A percentile compares a stretch with the other conserved stretches of the same genome.
These are phyloP conservation scores for Corchorus capsularis DNA, from an alignment of 345 rosid genomes.

Conservation along the genomic window DNA sequence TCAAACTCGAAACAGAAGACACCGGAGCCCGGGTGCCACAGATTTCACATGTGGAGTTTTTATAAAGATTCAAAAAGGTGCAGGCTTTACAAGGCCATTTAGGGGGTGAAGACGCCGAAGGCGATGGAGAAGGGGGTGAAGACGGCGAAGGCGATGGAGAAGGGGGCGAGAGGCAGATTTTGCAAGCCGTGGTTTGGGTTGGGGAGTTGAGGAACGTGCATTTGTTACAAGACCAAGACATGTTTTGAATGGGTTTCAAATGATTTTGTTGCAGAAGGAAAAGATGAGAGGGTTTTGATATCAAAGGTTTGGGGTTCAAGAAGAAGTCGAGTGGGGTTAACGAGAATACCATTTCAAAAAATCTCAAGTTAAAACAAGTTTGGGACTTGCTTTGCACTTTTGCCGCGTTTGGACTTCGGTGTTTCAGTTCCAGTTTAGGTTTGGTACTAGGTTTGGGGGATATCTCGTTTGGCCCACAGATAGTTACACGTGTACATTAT, in stretches of 20 bases:
- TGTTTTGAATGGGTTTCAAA: not conserved
- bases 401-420: constrained; percentile 11
- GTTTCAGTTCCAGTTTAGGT: not conserved
- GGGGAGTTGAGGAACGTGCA: constrained; percentile 92
- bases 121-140: constrained; percentile 39
- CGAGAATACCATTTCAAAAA: constrained; percentile 20
- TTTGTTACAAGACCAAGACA: constrained; percentile 79
- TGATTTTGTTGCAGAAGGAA: not conserved
- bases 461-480: constrained; percentile 2
- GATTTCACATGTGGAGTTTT: constrained; percentile 61
- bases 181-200: constrained; percentile 58
- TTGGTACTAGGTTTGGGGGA: not conserved
- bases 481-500: not conserved
- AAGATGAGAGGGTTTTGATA: not conserved
- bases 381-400: not conserved
- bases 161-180: constrained; percentile 55
- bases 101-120: constrained; percentile 27
- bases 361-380: not conserved
- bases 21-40: constrained; percentile 60
- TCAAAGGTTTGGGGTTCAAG: constrained; percentile 24
- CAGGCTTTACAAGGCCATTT: constrained; percentile 93
- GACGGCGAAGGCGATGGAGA: constrained; percentile 36
- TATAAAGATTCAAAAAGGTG: constrained; percentile 80
- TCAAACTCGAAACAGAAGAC: constrained; percentile 47
- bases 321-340: not conserved